Evolutionary conservation across 2,329 filamentous ascomycete genomes (phyloP), one percentile per base, ranked within the genome.

Genomic region (Fusarium sp.): DNA sequence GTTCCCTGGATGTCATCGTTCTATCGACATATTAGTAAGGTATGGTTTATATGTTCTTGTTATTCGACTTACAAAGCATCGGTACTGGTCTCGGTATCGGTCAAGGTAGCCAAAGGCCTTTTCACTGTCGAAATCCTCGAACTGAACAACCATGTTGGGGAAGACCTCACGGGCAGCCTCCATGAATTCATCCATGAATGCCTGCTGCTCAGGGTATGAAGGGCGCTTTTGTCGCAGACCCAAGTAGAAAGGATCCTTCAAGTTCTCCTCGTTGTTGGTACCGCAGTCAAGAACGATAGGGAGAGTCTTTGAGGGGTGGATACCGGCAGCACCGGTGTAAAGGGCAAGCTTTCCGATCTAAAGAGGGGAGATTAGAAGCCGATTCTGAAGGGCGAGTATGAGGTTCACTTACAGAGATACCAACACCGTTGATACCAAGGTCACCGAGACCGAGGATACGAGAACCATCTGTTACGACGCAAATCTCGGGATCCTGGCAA

Each of bases 1-100:
- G 96, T 98, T 72, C 95, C 95, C 85, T 98, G 95, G 78, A 99
- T 96, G 78, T 99, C 95, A 78, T 98, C 96, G 81, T 98, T 98
- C 71, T 73, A 42, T 46, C 53, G 42, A 15, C 54, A 54, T 26
- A 55, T 73, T 64, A 73, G 70, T 56, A 38, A 54, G 18, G 13
- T 33, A 31, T 5, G 26, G 11, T 34, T 17, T n/a, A 33, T 20
- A 40, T 3, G 5, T 24, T 39, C n/a, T 31, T 13, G 10, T 24
- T 7, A 48, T 34, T 52, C 22, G 13, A 73, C 71, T 73, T 57
- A 73, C 71, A 89, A 99, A 99, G 87, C 93, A 97, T 81, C 93
- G 95, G 86, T 97, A 95, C 70, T 86, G 88, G 78, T 95, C 86
- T 74, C 93, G 92, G 83, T 98, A 98, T 64, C 94, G 90, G 78